Evolutionary conservation across 768 basidiomycete genomes (phyloP).

Genomic region (Boletales sp.): DNA sequence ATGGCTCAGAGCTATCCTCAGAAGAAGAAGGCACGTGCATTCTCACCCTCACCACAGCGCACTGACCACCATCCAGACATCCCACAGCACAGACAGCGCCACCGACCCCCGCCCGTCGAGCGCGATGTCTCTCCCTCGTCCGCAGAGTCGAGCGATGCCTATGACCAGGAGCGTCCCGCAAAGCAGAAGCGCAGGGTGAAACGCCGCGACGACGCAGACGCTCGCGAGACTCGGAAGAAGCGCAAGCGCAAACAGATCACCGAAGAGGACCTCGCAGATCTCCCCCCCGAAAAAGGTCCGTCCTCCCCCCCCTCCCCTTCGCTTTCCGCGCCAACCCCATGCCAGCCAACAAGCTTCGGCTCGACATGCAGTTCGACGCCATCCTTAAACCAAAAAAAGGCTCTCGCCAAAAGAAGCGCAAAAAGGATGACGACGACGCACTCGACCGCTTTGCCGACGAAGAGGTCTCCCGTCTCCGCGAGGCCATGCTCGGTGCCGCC

Average conservation of each 20-base stretch:
- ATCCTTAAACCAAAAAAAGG: conserved; percentile 80
- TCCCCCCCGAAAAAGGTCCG: conserved; percentile 77
- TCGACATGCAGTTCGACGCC: conserved; percentile 84
- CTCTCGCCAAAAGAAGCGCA: conserved; percentile 59
- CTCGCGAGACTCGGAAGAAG: conserved; percentile 40
- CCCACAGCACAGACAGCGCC: conserved; percentile 40
- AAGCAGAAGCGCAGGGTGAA: conserved; percentile 24
- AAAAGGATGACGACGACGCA: conserved; percentile 71
- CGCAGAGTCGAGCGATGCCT: conserved; percentile 51
- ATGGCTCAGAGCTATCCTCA: conserved; percentile 80
- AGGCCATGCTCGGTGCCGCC: conserved; percentile 83
- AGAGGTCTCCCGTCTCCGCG: conserved; percentile 84
- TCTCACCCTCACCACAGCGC: not conserved
- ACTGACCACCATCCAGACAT: conserved; percentile 29
- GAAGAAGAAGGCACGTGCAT: conserved; percentile 52
- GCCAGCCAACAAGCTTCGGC: conserved; percentile 68
- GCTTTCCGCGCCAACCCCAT: not conserved
- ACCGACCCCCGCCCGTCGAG: conserved; percentile 26
- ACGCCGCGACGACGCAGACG: conserved; percentile 41
- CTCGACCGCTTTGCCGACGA: conserved; percentile 88
- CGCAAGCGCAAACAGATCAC: conserved; percentile 60
- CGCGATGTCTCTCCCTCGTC: conserved; percentile 36
- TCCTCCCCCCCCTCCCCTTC: not conserved
- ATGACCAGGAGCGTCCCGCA: conserved; percentile 36
- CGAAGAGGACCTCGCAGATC: conserved; percentile 63